Percentiles rank a stretch among this genome's conserved stretches.
These are phyloP conservation scores for Chionographis japonica DNA, from an alignment of 106 monocot species.

Conservation along the genomic window DNA sequence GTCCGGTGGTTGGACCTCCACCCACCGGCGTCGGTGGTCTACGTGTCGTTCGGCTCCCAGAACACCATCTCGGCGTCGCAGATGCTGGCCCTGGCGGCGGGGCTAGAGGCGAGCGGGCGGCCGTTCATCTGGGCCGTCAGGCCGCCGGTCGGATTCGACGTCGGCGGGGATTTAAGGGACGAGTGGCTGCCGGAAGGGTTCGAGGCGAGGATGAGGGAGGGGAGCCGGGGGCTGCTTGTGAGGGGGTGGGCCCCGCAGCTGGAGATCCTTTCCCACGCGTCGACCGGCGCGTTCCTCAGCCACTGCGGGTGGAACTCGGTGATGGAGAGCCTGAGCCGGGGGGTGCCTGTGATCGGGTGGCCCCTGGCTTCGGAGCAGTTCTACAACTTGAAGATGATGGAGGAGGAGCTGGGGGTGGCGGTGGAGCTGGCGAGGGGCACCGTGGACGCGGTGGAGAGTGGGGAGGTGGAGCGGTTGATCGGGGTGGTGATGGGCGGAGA, in stretches of 20 bases:
- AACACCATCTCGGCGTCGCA: slow-evolving; percentile 12
- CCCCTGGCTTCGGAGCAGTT: slow-evolving; percentile 10
- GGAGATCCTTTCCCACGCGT: slow-evolving; percentile 2
- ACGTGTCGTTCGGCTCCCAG: slow-evolving; percentile 28
- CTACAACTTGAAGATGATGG: slow-evolving; percentile 11
- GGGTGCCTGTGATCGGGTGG: slow-evolving; percentile 13
- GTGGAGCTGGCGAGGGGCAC: slow-evolving; percentile 7
- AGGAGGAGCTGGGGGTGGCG: slow-evolving; percentile 2
- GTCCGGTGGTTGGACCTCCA: slow-evolving; percentile 7
- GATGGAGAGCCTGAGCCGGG: slow-evolving; percentile 15
- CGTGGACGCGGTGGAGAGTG: neutral
- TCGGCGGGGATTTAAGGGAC: slow-evolving; percentile 8
- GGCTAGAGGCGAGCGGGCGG: slow-evolving; percentile 15
- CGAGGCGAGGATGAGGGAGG: neutral
- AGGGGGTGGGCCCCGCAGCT: slow-evolving; percentile 17
- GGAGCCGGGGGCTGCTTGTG: slow-evolving; percentile 1
- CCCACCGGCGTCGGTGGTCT: slow-evolving; percentile 7
- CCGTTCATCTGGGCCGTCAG: slow-evolving; percentile 20
- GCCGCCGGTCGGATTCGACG: slow-evolving; percentile 18
- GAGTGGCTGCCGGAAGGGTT: slow-evolving; percentile 37
- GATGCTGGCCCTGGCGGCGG: slow-evolving; percentile 22
- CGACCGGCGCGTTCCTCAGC: slow-evolving; percentile 11
- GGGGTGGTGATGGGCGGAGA: neutral
- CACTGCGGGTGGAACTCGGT: slow-evolving; percentile 27
- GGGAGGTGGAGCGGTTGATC: neutral